Conservation (phyloP, 306 rosid genomes). For the Pyrus betulifolia region DNA sequence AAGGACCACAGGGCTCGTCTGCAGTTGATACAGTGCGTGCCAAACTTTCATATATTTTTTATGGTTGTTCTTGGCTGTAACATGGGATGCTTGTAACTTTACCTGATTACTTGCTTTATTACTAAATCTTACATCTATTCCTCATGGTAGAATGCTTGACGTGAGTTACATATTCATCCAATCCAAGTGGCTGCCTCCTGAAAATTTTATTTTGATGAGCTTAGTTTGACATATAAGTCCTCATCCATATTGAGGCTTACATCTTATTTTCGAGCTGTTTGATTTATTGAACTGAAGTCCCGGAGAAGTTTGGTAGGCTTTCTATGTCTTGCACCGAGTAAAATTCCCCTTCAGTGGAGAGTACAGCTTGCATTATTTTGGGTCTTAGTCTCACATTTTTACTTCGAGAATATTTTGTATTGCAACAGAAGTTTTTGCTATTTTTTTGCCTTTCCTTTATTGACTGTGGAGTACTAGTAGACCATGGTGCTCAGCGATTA, state of each 20-base stretch:
- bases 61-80: not conserved
- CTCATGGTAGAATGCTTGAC: not conserved
- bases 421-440: not conserved
- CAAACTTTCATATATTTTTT: not conserved
- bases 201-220: not conserved
- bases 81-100: not conserved
- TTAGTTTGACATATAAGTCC: not conserved
- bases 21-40: slow-evolving; percentile 40
- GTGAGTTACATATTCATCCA: not conserved
- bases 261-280: not conserved
- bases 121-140: too few relatives aligned
- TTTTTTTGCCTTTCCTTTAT: not conserved
- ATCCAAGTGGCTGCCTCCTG: not conserved
- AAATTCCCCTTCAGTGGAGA: not conserved
- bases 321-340: not conserved
- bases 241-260: not conserved
- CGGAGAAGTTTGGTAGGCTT: not conserved
- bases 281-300: not conserved
- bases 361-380: not conserved
- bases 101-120: not conserved
- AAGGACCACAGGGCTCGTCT: slow-evolving; percentile 32
- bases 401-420: not conserved
- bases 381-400: not conserved
- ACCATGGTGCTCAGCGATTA: not conserved
- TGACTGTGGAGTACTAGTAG: not conserved